Base-by-base conservation (phyloP, 495 filamentous ascomycete genomes). In the Extremus antarcticus region DNA sequence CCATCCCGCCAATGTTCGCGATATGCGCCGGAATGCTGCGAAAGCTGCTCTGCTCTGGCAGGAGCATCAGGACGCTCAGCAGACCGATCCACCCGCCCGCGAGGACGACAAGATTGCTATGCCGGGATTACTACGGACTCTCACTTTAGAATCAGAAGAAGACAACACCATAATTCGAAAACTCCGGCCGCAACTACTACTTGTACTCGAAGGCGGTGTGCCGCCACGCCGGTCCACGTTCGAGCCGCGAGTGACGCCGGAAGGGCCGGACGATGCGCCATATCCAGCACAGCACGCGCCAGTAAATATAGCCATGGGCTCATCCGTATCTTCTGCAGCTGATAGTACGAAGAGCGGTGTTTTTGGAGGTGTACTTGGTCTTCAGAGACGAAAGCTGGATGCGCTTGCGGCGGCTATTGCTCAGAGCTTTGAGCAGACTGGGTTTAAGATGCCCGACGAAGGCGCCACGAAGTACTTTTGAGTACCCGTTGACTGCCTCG, bases 391-490 rank as follows among this genome's bases (percentile, higher is more conserved):
- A 61, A 72, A 69, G 60, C 23, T 68, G n/a, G 68, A 71, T 46
- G 67, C 67, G 7, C 53, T 72, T 56, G 61, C 65, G 2, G 51
- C 59, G 15, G 69, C 55, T 24, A 65, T 70, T 19, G 54, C 61
- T 11, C 16, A 43, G 16, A 64, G 69, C 13, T 66, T 72, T 40
- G 61, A 68, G 35, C 23, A 47, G 40, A 63, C 60, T 21, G 65
- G 64, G 3, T 70, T 72, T 50, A 58, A 66, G 11, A 69, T 70
- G 69, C 68, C 69, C n/a, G 66, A 66, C 22, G 64, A 70, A n/a
- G 40, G 43, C 8, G 3, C 16, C 17, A 45, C 41, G 41, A 32
- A 52, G n/a, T 38, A 51, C 53, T 56, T 56, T 25, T 55, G 29
- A 29, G 9, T n/a, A n/a, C n/a, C n/a, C n/a, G 9, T 39, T 39